A percentile compares a stretch with the other conserved stretches of the same genome.
These are phyloP conservation scores for Fallopia convolvulus DNA, from an alignment of 148 eudicot species.

Conservation along the genomic window DNA sequence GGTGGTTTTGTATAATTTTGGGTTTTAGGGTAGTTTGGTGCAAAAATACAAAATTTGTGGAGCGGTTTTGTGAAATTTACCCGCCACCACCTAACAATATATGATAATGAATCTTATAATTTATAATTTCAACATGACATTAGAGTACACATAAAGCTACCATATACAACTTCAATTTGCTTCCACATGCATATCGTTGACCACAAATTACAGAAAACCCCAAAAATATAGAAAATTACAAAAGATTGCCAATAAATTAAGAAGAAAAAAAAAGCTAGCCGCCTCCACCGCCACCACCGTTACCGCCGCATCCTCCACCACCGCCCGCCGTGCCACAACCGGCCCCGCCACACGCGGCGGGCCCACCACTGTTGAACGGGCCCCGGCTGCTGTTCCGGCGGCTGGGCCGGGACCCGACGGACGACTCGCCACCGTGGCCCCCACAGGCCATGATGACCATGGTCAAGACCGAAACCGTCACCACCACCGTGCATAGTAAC, in stretches of 20 bases:
- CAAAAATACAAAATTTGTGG: too few species aligned
- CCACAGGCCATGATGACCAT: not conserved
- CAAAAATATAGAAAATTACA: not conserved
- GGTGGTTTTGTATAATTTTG: too few species aligned
- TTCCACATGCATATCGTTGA: not conserved
- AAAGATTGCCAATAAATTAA: too few species aligned
- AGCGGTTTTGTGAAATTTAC: too few species aligned
- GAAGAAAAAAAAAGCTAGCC: not conserved
- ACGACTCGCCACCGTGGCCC: not conserved
- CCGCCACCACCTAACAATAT: too few species aligned
- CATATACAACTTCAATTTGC: not conserved
- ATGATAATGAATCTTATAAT: too few species aligned
- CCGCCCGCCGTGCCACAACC: slow-evolving; percentile 10
- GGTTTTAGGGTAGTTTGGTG: too few species aligned
- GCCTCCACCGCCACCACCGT: not conserved
- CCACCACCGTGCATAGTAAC: not conserved
- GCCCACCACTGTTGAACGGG: not conserved
- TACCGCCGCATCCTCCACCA: not conserved
- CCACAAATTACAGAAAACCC: not conserved
- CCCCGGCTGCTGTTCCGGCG: not conserved
- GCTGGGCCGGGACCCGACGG: not conserved
- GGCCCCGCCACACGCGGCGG: not conserved
- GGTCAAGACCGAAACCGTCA: not conserved
- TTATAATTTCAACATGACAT: not conserved
- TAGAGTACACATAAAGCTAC: not conserved